phyloP scores from a whole-genome alignment of 345 rosid species.

The Eucalyptus tenuipes region DNA sequence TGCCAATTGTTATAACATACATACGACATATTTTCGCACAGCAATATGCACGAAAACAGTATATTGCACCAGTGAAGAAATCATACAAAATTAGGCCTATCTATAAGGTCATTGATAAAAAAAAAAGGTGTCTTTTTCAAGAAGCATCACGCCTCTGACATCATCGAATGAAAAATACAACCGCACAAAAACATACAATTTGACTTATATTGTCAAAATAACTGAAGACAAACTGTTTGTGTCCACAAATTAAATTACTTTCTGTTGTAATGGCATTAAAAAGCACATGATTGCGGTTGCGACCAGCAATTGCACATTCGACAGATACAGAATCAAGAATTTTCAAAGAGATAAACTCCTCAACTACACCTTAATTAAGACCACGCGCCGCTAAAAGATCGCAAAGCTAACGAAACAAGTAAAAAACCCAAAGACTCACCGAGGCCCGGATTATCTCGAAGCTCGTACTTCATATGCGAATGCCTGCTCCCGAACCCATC shows the following conservation, averaged over 20 bases:
- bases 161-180: not conserved
- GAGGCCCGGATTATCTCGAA: conserved; percentile 89
- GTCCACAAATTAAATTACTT: not conserved
- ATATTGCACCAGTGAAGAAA: not conserved
- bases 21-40: too few species aligned
- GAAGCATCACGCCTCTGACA: not conserved
- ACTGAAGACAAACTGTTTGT: not conserved
- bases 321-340: not conserved
- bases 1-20: not conserved
- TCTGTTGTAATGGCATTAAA: not conserved
- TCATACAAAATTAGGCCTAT: not conserved
- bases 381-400: not conserved
- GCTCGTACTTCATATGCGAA: conserved; percentile 79
- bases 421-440: conserved; percentile 27
- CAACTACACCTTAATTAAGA: not conserved
- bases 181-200: not conserved
- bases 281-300: not conserved
- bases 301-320: not conserved
- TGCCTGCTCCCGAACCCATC: conserved; percentile 47
- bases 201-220: not conserved
- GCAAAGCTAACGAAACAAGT: not conserved
- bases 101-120: not conserved
- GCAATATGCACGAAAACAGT: not conserved
- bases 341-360: not conserved
- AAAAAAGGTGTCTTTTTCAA: not conserved